Base-by-base conservation (phyloP, 2,329 filamentous ascomycete genomes). In the Neopestalotiopsis sp. region DNA sequence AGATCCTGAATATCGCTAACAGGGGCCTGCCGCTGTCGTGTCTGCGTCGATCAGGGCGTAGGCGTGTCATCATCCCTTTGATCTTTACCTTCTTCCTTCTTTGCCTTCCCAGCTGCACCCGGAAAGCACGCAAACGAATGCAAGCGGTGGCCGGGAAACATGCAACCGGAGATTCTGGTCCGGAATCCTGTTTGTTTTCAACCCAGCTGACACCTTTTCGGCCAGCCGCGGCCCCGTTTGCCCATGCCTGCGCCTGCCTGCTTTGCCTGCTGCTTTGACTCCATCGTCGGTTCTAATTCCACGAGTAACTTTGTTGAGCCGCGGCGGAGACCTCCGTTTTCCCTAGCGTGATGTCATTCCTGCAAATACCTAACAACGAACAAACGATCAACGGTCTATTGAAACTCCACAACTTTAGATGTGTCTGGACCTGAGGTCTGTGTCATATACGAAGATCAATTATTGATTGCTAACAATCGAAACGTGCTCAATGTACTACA, bases 1-100 rank as follows among this genome's bases (percentile, higher is more conserved):
- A 62, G 59, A 62, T 62, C 59, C 59, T 40, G 4, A 20, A 62
- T 62, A 34, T 34, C 59, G 32, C 32, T 40, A 34, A 30, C 59
- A 62, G 17, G 59, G 59, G 59, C 9, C 57, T 6, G 30, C 17
- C 30, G 13, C 6, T 4, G 14, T 30, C 20, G 20, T 59, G 45
- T 53, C 45, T 59, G 30, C 57, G 57, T 59, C 57, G 57, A 59
- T 59, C 57, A 59, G 57, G 28, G n/a, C 24, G 57, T 7, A 17
- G 57, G 24, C 17, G 30, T 59, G 57, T 30, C 57, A 34, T 59
- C 57, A 24, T 59, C 13, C 20, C 24, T 13, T 30, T 30, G 57
- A 30, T 59, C 56, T 17, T 30, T 10, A 13, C 57, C 57, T 17
- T 32, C 9, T 59, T 12, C 24, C 24, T 28, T 28, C 24, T 28